phyloP scores from a whole-genome alignment of 192 early-diverging fungal genomes.

The Backusella mclennaniae region DNA sequence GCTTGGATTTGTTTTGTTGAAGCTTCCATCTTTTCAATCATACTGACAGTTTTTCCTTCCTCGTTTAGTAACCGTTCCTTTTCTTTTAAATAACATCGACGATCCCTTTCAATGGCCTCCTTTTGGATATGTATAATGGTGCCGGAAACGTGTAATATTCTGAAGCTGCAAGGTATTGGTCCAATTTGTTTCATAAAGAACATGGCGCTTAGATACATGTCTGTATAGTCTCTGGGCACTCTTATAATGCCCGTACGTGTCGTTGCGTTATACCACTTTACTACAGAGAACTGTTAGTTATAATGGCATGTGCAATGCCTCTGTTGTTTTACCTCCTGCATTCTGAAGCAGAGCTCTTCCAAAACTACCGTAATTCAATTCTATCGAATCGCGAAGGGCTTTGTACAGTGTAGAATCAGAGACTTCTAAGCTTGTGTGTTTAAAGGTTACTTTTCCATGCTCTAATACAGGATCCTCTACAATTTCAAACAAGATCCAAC shows the following conservation, averaged over 20 bases:
- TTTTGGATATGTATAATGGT: slow-evolving; percentile 23
- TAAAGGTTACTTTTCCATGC: background rate
- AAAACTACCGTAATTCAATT: slow-evolving; percentile 18
- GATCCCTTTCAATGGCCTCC: slow-evolving; percentile 22
- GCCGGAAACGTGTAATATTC: slow-evolving; percentile 18
- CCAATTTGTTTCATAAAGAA: slow-evolving; percentile 28
- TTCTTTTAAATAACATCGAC: slow-evolving; percentile 16
- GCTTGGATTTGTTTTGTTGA: slow-evolving; percentile 1
- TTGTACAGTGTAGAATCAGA: background rate
- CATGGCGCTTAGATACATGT: slow-evolving; percentile 12
- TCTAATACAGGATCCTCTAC: slow-evolving; percentile 19
- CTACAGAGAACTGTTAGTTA: background rate
- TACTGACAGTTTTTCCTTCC: background rate
- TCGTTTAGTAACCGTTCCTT: background rate
- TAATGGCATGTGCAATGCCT: background rate
- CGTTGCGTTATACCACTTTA: slow-evolving; percentile 28
- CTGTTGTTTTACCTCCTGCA: background rate
- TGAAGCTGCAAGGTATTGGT: slow-evolving; percentile 10
- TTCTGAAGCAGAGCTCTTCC: slow-evolving; percentile 5
- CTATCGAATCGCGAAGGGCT: background rate
- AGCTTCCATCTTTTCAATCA: slow-evolving; percentile 5
- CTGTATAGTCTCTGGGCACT: slow-evolving; percentile 8
- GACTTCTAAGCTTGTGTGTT: slow-evolving; percentile 15
- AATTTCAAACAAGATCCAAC: slow-evolving; percentile 30
- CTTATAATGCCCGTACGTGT: slow-evolving; percentile 23